A percentile compares a stretch with the other conserved stretches of the same genome.
Evolutionary conservation across 164 flowering plant genomes (phyloP).

Genomic region (Nelumbo lutea): DNA sequence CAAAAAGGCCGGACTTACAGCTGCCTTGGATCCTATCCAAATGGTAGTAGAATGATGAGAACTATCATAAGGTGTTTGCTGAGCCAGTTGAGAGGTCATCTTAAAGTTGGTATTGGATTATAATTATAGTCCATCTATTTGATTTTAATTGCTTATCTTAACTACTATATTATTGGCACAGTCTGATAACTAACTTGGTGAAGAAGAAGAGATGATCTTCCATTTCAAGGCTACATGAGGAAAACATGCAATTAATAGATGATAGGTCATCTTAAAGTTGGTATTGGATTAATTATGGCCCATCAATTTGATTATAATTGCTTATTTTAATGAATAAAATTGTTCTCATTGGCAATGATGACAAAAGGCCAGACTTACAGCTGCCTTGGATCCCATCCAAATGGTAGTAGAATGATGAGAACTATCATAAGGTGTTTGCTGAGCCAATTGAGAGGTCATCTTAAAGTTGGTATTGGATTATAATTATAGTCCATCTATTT

Average conservation of each 20-base stretch:
- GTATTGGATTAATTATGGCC: no score
- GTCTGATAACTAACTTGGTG: no score
- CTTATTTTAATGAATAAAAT: no score
- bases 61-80: neutral
- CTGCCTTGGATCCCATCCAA: slow-evolving; percentile 18
- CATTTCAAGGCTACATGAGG: no score
- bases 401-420: slow-evolving; percentile 23
- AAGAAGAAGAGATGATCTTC: no score
- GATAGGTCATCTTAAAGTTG: no score
- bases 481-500: no score
- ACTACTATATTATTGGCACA: no score
- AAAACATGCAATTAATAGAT: no score
- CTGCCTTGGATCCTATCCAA: slow-evolving; percentile 16
- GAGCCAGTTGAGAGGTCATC: neutral
- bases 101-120: neutral
- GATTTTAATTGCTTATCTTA: no score
- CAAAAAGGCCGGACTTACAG: slow-evolving; percentile 27
- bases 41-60: slow-evolving; percentile 22
- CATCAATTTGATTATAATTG: no score
- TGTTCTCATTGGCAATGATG: slow-evolving; percentile 17
- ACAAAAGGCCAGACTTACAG: slow-evolving; percentile 27
- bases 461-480: neutral
- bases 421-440: slow-evolving; percentile 9
- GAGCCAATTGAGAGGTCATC: slow-evolving; percentile 15
- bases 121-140: no score